Conservation (phyloP, 768 basidiomycete genomes). For the Podaxis pistillaris region DNA sequence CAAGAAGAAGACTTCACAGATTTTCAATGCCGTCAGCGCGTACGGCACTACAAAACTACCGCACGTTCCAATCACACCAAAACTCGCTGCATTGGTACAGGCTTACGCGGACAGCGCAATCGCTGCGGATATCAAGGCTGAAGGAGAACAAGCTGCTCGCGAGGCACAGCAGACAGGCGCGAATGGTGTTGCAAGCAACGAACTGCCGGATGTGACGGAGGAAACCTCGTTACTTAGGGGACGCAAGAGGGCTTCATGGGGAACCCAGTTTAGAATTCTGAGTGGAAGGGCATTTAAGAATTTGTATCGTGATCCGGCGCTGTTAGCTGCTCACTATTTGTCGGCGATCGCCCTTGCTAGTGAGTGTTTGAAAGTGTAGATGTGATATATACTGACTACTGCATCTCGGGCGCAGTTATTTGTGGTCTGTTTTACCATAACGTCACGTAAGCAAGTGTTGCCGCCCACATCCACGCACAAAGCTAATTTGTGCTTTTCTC, state of each 20-base stretch:
- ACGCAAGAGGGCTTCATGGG: conserved; percentile 79
- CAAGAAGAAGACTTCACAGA: conserved; percentile 70
- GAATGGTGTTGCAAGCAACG: conserved; percentile 28
- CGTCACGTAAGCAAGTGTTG: conserved; percentile 58
- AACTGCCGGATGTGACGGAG: conserved; percentile 64
- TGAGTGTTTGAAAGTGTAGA: conserved; percentile 37
- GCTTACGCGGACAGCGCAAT: conserved; percentile 70
- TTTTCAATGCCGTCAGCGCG: conserved; percentile 57
- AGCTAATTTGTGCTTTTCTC: not conserved
- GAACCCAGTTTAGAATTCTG: conserved; percentile 90
- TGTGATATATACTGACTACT: conserved; percentile 5
- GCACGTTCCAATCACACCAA: conserved; percentile 45
- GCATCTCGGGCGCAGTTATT: conserved; percentile 50
- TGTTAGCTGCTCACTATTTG: conserved; percentile 88
- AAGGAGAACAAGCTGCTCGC: conserved; percentile 36
- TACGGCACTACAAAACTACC: conserved; percentile 20
- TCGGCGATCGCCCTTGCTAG: conserved; percentile 82
- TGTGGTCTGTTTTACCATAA: conserved; percentile 94
- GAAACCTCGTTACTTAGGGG: conserved; percentile 71
- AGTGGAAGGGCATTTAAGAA: conserved; percentile 99
- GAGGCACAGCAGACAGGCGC: conserved; percentile 27
- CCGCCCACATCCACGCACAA: not conserved
- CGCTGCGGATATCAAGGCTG: conserved; percentile 55
- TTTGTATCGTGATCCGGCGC: conserved; percentile 89
- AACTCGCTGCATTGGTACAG: conserved; percentile 69